Base-by-base conservation (phyloP, 306 rosid genomes). In the Corylus heterophylla region DNA sequence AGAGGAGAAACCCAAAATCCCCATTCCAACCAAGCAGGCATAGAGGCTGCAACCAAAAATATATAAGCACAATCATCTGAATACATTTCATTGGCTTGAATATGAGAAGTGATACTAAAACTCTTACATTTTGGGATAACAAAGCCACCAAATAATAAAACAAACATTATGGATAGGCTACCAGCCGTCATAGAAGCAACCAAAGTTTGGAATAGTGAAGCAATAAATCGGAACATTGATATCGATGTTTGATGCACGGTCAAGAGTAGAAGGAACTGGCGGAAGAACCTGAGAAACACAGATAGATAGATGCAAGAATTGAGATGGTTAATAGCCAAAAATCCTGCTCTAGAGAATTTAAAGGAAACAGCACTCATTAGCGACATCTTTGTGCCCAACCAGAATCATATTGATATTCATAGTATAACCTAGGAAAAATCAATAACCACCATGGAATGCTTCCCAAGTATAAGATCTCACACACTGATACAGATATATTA, bases 201-300 rank as follows among this genome's bases (percentile, higher is more conserved):
- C 14, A 63, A 20, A 59, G 80, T 83, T 48, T 56, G 84, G 61
- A 56, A 79, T 48, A 82, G 6, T 4, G 88, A 81, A 27, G 86
- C 86, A 48, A 85, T 7, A 48, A 85, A 82, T 18, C 86, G 82
- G 54, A 78, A 78, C 86, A 82, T 79, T 54, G 88, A 85, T 72
- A 76, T 73, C 9, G 89, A 79, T 22, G 78, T 58, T 14, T 79
- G 31, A 61, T 83, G 84, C 42, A 74, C 17, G 47, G 45, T 18
- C 54, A 86, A 83, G 6, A 86, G 80, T 8, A 86, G 71, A 79
- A 82, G 67, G 39, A 86, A 76, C 22, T 83, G 86, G 68, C 80
- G 42, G 71, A 86, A 82, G 80, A 86, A 86, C 84, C 86, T 80
- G 78, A 16, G 17, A 56, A 80, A 74, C 48, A 55, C 8, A 61